phyloP scores from a whole-genome alignment of 2,329 filamentous ascomycete species.

The Diplodia seriata region DNA sequence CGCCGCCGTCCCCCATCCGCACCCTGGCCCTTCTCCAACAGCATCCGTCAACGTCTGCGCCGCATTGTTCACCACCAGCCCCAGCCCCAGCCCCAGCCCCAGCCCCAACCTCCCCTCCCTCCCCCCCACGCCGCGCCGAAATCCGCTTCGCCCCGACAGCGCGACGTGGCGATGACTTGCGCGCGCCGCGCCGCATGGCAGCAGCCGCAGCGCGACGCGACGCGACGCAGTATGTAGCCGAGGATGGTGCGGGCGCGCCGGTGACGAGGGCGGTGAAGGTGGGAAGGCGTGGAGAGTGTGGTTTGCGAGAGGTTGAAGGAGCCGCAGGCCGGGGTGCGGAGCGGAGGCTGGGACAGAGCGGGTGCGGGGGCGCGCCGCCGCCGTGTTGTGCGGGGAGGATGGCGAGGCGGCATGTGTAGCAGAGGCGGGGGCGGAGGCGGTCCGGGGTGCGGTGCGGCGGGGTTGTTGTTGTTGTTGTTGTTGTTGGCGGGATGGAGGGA shows the following conservation, averaged over 20 bases:
- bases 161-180: constrained; percentile 46
- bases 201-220: constrained; percentile 45
- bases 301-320: constrained; percentile 46
- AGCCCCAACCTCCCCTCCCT: constrained; percentile 39
- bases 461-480: background rate
- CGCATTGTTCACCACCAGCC: constrained; percentile 53
- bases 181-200: constrained; percentile 48
- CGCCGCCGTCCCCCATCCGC: background rate
- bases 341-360: constrained; percentile 44
- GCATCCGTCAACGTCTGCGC: constrained; percentile 49
- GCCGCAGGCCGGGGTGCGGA: constrained; percentile 47
- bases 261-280: constrained; percentile 44
- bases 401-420: constrained; percentile 46
- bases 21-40: background rate
- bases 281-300: constrained; percentile 38
- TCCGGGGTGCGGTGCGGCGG: too few species aligned
- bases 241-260: constrained; percentile 47
- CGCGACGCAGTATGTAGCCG: constrained; percentile 40
- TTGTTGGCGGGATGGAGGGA: background rate
- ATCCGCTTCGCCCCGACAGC: constrained; percentile 47
- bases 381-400: constrained; percentile 28
- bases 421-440: constrained; percentile 30
- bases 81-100: too few species aligned
- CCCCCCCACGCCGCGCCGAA: too few species aligned
- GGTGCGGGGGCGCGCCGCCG: background rate